A percentile compares a stretch with the other conserved stretches of the same genome.
These are phyloP conservation scores for Xylaria scruposa DNA, from an alignment of 495 filamentous ascomycete species.

Conservation along the genomic window DNA sequence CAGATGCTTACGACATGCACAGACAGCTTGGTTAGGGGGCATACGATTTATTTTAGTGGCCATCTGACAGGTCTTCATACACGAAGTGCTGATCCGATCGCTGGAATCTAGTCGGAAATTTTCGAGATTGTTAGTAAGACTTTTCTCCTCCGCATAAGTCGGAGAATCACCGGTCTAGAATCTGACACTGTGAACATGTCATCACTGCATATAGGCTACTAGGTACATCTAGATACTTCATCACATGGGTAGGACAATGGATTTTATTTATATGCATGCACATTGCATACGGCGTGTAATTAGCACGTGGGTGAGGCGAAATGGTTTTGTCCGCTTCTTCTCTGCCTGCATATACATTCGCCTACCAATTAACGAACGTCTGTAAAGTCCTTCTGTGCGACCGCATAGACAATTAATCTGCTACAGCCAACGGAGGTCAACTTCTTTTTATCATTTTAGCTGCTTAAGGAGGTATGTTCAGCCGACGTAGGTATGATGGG, in stretches of 20 bases:
- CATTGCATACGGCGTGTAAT: not conserved
- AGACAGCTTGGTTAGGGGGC: not conserved
- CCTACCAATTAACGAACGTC: not conserved
- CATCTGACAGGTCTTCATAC: not conserved
- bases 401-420: not conserved
- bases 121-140: not conserved
- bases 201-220: not conserved
- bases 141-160: not conserved
- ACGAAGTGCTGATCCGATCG: not conserved
- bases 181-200: not conserved
- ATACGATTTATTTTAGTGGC: not conserved
- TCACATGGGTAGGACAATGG: not conserved
- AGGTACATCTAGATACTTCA: conserved; percentile 13
- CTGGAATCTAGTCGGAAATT: not conserved
- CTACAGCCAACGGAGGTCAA: not conserved
- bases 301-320: not conserved
- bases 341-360: not conserved
- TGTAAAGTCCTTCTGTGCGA: not conserved
- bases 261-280: not conserved
- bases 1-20: not conserved
- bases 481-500: not conserved
- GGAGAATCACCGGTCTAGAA: not conserved
- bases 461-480: not conserved
- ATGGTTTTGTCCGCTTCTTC: not conserved
- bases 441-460: not conserved